Base-by-base conservation (phyloP, 495 filamentous ascomycete species). In the Parmelia sp. region DNA sequence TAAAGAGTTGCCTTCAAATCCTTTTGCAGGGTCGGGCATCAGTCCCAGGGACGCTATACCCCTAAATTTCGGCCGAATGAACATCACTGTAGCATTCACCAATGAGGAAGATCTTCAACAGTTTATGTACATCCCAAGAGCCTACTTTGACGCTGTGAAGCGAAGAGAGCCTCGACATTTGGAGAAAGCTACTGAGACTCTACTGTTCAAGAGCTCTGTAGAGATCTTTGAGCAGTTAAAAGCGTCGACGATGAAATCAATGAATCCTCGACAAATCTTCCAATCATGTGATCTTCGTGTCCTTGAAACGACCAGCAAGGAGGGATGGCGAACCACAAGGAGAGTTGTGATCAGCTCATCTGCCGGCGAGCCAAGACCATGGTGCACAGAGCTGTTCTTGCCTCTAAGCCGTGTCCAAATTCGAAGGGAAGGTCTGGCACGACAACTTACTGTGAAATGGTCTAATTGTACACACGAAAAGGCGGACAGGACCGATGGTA, bases 291-390 rank as follows among this genome's bases (percentile, higher is more conserved):
- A 79, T 55, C 68, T 79, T 53, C 77, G 77, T 21, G 71, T 80
- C 23, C 65, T 79, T 8, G 77, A 80, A 59, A 71, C 72, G 27
- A 71, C 73, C 10, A 71, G 66, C 29, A 71, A 72, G 6, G 74
- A 78, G 51, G 73, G 73, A 29, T 79, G 77, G 77, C 71, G 73
- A 35, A 76, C 70, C 17, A 71, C 69, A 49, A 72, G 77, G 40
- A 69, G 77, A 36, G 64, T 80, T n/a, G 77, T 78, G 0, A 73
- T 80, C 60, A 75, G 71, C 51, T 74, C 73, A 27, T 80, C 75
- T 5, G 73, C 70, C 36, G 72, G 74, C n/a, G 74, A 74, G 56
- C 69, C 70, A 37, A 61, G 62, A 21, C 76, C 76, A 7, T 69
- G 65, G 57, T 76, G 75, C 51, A 71, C 70, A 8, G 75, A 77